Base-by-base conservation (phyloP, 2,329 filamentous ascomycete genomes). In the Phaeosphaeria sp. region DNA sequence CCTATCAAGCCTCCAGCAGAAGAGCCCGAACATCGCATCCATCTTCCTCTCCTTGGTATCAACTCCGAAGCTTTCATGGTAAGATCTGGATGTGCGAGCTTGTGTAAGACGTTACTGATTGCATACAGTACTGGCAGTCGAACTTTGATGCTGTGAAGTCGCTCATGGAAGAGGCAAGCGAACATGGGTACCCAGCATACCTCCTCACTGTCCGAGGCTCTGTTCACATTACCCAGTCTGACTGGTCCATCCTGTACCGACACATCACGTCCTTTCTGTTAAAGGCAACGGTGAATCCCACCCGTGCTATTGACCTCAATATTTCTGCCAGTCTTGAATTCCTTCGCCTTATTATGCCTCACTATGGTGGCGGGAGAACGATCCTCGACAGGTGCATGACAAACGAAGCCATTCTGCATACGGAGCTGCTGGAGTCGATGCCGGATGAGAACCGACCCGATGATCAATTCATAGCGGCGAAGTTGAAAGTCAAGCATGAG, bases 31-130 rank as follows among this genome's bases (percentile, higher is more conserved):
- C 78, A 83, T 55, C 78, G 80, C 17, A 82, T 84, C 45, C 77
- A 78, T 39, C 80, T 83, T 13, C 88, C 88, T 5, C 68, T 90
- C 7, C 79, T 91, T 6, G 85, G 84, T 2, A 86, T 91, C 68
- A 89, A 88, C 49, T 86, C 83, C 6, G 88, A 91, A 72, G 88
- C 87, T 0, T 90, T 90, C 76, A 89, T 89, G 80, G 25, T 27
- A 27, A 27, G 25, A 4, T 27, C 5, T 8, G 5, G 25, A 27
- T 27, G 25, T 8, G 25, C 8, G 25, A 27, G 25, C 8, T 5
- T 27, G 8, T 27, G 25, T 27, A 8, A 27, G 25, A 27, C 25
- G 8, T 27, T 27, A 8, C 25, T 27, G 25, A 27, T 8, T 27
- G 4, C 25, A 8, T 27, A 27, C 25, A 27, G 25, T 88, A 90